Conservation (phyloP, 2,329 filamentous ascomycete species). For the Colletotrichum nymphaeae region DNA sequence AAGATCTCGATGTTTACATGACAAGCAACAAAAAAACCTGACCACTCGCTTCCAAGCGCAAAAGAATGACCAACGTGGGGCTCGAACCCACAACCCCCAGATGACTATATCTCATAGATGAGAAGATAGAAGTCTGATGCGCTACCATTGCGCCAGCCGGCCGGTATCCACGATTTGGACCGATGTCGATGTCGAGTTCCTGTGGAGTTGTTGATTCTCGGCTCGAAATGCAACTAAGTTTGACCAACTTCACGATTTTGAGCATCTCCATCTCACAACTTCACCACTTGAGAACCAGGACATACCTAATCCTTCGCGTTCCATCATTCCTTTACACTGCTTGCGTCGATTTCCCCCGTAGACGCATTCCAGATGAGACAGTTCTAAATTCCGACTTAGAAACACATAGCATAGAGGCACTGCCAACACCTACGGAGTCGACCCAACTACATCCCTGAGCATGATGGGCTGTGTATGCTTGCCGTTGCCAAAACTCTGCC, state of each 20-base stretch:
- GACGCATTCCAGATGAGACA: too few relatives aligned
- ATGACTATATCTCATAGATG: neutral
- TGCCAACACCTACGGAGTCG: neutral
- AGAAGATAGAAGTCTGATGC: constrained; percentile 34
- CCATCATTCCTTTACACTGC: too few relatives aligned
- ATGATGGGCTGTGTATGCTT: constrained; percentile 1
- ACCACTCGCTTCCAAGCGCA: neutral
- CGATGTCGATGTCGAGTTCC: neutral
- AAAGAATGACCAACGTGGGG: constrained; percentile 27
- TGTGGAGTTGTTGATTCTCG: fast-evolving
- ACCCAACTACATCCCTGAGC: neutral
- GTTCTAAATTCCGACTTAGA: too few relatives aligned
- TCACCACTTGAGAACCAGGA: neutral
- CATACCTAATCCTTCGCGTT: neutral
- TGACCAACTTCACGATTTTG: neutral
- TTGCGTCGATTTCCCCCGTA: too few relatives aligned
- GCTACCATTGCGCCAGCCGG: constrained; percentile 36
- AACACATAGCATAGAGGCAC: too few relatives aligned
- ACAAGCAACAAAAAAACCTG: neutral
- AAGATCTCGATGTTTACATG: neutral
- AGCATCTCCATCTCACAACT: neutral
- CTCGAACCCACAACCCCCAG: constrained; percentile 36
- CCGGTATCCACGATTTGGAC: neutral
- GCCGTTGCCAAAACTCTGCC: neutral
- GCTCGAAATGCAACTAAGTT: neutral